Conservation (phyloP, 331 rosid genomes). For the Saraca asoca region DNA sequence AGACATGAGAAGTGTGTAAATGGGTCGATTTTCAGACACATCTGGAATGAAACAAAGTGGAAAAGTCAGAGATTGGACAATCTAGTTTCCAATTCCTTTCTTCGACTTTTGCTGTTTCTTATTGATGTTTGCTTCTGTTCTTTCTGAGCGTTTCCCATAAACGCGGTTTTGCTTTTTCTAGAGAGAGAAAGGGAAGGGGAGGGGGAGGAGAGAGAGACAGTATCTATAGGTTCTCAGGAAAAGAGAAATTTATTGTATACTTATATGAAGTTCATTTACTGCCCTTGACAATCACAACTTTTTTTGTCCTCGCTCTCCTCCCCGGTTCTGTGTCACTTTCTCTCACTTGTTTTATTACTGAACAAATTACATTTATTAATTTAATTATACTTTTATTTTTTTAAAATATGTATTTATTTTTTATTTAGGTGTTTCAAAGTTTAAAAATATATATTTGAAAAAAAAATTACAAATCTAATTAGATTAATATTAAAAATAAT, state of each 20-base stretch:
- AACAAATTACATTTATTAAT: too few species aligned
- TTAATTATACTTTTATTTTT: too few species aligned
- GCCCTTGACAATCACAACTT: neutral
- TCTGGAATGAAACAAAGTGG: too few species aligned
- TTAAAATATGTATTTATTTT: too few species aligned
- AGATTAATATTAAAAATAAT: too few species aligned
- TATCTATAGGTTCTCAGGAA: conserved; percentile 12
- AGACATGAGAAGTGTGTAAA: neutral
- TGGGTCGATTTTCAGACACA: neutral
- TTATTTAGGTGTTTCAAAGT: too few species aligned
- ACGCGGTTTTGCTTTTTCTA: conserved; percentile 42
- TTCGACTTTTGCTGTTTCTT: too few species aligned
- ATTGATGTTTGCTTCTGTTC: neutral
- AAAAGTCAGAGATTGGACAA: too few species aligned
- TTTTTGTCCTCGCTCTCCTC: neutral
- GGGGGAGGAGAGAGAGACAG: neutral
- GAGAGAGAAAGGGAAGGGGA: neutral
- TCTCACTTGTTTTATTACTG: neutral
- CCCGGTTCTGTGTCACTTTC: neutral
- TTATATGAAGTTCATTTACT: conserved; percentile 36
- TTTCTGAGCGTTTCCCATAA: neutral
- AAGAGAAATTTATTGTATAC: conserved; percentile 33
- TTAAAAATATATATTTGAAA: too few species aligned
- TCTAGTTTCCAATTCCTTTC: too few species aligned
- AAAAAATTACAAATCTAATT: too few species aligned